Evolutionary conservation across 768 basidiomycete genomes (phyloP).

Genomic region (Pisolithus sp.): DNA sequence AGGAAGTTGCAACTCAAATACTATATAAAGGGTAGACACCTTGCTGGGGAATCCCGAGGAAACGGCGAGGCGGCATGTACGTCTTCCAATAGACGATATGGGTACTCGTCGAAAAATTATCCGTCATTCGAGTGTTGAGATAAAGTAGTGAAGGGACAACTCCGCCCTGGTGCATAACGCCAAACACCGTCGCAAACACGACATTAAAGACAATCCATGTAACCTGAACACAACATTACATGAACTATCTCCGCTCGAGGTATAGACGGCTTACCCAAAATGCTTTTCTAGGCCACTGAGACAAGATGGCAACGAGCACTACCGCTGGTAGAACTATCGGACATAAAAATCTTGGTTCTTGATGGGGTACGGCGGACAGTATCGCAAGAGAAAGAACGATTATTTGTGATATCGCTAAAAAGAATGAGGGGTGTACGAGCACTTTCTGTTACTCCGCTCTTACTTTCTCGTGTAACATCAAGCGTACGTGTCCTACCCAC

Average conservation of each 20-base stretch:
- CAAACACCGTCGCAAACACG: conserved; percentile 27
- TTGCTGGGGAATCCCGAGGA: conserved; percentile 23
- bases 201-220: conserved; percentile 26
- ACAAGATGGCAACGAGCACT: conserved; percentile 21
- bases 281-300: conserved; percentile 16
- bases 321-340: conserved; percentile 31
- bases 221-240: conserved; percentile 11
- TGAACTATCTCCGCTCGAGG: not conserved
- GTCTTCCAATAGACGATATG: conserved; percentile 35
- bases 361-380: conserved; percentile 32
- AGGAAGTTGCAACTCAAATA: not conserved
- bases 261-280: conserved; percentile 27
- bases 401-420: conserved; percentile 25
- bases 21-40: conserved; percentile 12
- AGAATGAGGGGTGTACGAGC: not conserved
- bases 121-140: conserved; percentile 22
- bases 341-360: conserved; percentile 34
- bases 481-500: conserved; percentile 8
- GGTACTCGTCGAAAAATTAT: conserved; percentile 1
- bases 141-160: conserved; percentile 33
- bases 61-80: conserved; percentile 33
- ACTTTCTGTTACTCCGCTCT: not conserved
- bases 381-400: conserved; percentile 23
- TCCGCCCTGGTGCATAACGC: conserved; percentile 35
- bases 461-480: conserved; percentile 15